phyloP scores from a whole-genome alignment of 163 green algal species.

The Chloromonas sp. region DNA sequence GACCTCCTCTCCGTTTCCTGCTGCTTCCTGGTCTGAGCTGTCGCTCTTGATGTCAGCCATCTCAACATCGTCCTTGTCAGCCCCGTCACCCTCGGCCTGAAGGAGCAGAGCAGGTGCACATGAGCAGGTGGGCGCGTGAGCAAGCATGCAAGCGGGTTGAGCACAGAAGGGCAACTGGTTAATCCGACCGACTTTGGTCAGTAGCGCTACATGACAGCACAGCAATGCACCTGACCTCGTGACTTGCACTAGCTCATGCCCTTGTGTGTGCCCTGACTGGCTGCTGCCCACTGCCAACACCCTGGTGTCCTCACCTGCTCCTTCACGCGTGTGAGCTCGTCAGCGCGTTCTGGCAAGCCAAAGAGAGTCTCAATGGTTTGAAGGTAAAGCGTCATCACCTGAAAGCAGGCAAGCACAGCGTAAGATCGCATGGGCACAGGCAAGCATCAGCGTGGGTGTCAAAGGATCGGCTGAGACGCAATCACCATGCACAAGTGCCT shows the following conservation, averaged over 20 bases:
- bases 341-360: constrained; percentile 39
- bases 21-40: constrained; percentile 25
- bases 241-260: too few species aligned
- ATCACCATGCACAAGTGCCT: neutral
- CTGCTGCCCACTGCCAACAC: too few species aligned
- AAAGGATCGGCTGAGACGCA: constrained; percentile 3
- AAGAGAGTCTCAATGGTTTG: constrained; percentile 86
- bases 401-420: constrained; percentile 24
- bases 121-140: neutral
- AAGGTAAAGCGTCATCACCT: constrained; percentile 70
- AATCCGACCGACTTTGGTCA: neutral
- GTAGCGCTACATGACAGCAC: neutral
- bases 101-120: neutral
- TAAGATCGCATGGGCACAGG: constrained; percentile 6
- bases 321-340: constrained; percentile 15
- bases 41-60: constrained; percentile 25
- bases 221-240: too few species aligned
- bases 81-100: constrained; percentile 1
- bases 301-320: neutral
- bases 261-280: too few species aligned
- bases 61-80: constrained; percentile 7
- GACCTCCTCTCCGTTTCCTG: neutral
- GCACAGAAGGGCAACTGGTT: neutral
- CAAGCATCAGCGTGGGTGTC: constrained; percentile 32
- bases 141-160: neutral